phyloP scores from a whole-genome alignment of 495 filamentous ascomycete species.

The Hypoxylon trugodes region DNA sequence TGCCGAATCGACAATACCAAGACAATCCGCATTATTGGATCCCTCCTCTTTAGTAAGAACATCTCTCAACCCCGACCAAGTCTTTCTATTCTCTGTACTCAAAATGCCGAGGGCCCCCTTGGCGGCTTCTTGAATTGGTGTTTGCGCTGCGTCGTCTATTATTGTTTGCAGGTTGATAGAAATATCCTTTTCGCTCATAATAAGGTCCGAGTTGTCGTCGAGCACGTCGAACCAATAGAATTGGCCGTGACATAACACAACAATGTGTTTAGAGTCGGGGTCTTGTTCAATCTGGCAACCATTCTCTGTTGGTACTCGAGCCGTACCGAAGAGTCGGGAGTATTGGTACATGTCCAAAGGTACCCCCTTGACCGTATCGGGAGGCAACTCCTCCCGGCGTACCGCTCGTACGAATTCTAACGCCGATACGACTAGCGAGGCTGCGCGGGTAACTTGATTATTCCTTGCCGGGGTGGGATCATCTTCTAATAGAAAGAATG shows the following conservation, averaged over 20 bases:
- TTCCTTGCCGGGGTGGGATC: slow-evolving; percentile 96
- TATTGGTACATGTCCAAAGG: slow-evolving; percentile 99
- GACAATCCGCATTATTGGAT: slow-evolving; percentile 93
- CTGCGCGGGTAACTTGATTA: slow-evolving; percentile 93
- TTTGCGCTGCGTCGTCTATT: slow-evolving; percentile 86
- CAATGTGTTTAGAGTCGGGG: slow-evolving; percentile 84
- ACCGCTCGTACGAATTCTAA: slow-evolving; percentile 93
- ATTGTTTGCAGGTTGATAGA: slow-evolving; percentile 92
- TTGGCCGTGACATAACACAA: slow-evolving; percentile 94
- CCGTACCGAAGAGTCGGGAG: slow-evolving; percentile 93
- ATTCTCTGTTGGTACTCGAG: slow-evolving; percentile 91
- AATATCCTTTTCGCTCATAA: slow-evolving; percentile 97
- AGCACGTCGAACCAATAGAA: slow-evolving; percentile 99
- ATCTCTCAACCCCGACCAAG: slow-evolving; percentile 91
- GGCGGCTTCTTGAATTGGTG: slow-evolving; percentile 90
- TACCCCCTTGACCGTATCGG: slow-evolving; percentile 81
- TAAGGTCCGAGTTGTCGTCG: slow-evolving; percentile 91
- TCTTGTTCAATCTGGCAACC: slow-evolving; percentile 97
- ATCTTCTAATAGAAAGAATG: slow-evolving; percentile 97
- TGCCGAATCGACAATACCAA: slow-evolving; percentile 93
- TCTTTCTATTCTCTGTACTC: slow-evolving; percentile 94
- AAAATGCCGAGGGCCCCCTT: slow-evolving; percentile 93
- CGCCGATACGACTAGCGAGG: slow-evolving; percentile 89
- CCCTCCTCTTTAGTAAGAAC: slow-evolving; percentile 84
- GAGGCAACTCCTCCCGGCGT: slow-evolving; percentile 89